Percentiles rank a stretch among this genome's conserved stretches.
phyloP scores from a whole-genome alignment of 2,329 filamentous ascomycete genomes.

The Calycina marina region DNA sequence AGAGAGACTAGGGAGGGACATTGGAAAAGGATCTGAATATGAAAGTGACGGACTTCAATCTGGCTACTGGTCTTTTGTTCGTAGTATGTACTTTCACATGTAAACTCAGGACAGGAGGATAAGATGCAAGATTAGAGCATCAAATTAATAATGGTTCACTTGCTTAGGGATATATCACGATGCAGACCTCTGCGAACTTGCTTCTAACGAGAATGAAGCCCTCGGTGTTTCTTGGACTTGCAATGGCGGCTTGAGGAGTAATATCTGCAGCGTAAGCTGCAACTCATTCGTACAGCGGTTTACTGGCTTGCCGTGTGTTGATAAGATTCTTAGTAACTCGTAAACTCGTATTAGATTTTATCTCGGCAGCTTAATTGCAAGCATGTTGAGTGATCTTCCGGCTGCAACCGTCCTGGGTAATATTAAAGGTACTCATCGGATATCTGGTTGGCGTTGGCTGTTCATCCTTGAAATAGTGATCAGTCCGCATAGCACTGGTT shows the following conservation, averaged over 20 bases:
- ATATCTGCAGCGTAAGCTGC: conserved; percentile 31
- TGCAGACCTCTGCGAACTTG: conserved; percentile 34
- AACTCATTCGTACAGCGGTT: conserved; percentile 26
- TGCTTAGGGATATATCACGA: conserved; percentile 29
- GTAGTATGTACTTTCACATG: conserved; percentile 28
- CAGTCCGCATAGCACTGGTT: conserved; percentile 23
- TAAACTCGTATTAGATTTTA: conserved; percentile 30
- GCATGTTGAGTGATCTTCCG: conserved; percentile 36
- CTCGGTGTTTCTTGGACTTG: conserved; percentile 28
- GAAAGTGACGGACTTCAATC: conserved; percentile 40
- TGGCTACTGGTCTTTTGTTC: conserved; percentile 39
- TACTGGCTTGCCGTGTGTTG: conserved; percentile 33
- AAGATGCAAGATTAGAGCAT: too few species aligned
- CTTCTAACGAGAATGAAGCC: conserved; percentile 29
- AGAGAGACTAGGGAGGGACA: conserved; percentile 35
- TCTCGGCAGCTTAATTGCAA: conserved; percentile 27
- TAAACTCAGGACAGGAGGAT: too few species aligned
- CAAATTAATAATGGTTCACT: too few species aligned
- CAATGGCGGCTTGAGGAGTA: conserved; percentile 25
- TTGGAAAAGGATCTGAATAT: conserved; percentile 38
- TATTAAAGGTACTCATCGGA: conserved; percentile 31
- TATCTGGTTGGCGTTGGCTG: conserved; percentile 38
- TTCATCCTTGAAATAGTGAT: conserved; percentile 31
- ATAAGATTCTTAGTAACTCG: conserved; percentile 29
- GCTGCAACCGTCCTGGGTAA: conserved; percentile 32